phyloP scores from a whole-genome alignment of 1,284 basidiomycete genomes.

The Rhodofomes roseus region DNA sequence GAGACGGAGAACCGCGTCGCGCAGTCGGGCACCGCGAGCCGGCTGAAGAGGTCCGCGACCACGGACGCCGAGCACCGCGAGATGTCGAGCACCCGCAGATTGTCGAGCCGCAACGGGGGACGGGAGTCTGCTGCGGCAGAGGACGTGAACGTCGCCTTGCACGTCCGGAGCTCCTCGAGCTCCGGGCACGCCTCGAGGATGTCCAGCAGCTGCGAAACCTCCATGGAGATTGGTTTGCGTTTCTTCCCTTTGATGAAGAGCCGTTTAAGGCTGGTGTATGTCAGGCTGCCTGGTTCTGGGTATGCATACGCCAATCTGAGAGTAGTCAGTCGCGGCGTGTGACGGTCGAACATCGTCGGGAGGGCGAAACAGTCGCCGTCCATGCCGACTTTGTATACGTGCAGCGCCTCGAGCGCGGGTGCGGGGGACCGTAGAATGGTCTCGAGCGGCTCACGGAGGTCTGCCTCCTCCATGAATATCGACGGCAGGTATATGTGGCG shows the following conservation, averaged over 20 bases:
- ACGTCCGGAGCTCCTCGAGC: conserved; percentile 22
- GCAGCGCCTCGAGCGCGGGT: conserved; percentile 24
- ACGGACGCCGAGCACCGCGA: conserved; percentile 22
- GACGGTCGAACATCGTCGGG: conserved; percentile 22
- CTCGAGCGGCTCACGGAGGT: conserved; percentile 19
- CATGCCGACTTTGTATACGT: conserved; percentile 20
- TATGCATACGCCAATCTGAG: conserved; percentile 24
- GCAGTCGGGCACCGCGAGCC: conserved; percentile 25
- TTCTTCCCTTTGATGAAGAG: conserved; percentile 27
- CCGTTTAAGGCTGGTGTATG: conserved; percentile 18
- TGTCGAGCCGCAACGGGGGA: conserved; percentile 18
- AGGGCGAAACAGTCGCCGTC: conserved; percentile 21
- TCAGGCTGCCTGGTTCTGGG: conserved; percentile 17
- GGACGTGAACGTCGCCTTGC: conserved; percentile 22
- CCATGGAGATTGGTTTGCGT: conserved; percentile 20
- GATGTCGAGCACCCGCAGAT: conserved; percentile 23
- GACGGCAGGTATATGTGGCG: conserved; percentile 26
- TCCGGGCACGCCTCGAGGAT: conserved; percentile 24
- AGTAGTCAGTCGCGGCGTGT: conserved; percentile 22
- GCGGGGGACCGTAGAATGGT: conserved; percentile 21
- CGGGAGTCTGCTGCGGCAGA: conserved; percentile 19
- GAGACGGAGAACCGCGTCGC: conserved; percentile 23
- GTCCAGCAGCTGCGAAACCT: conserved; percentile 22
- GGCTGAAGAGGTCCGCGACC: conserved; percentile 20
- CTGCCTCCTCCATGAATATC: conserved; percentile 17